Percentiles rank a stretch among this genome's conserved stretches.
Evolutionary conservation across 176 grass and related monocot genomes (phyloP).

Genomic region (Avena atlantica): DNA sequence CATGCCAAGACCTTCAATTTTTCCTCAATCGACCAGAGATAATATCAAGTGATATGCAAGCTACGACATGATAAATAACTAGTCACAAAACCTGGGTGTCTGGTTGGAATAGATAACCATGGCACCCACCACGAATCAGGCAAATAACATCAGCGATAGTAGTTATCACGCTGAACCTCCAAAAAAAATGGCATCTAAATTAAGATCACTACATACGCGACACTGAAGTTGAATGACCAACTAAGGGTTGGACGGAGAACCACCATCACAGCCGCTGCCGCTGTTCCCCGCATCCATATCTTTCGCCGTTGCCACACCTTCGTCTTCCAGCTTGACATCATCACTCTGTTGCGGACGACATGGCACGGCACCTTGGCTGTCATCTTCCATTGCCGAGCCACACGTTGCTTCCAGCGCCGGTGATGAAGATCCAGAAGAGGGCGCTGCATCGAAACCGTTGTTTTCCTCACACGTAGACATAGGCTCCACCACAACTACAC

Average conservation of each 20-base stretch:
- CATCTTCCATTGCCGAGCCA: neutral
- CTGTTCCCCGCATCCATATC: neutral
- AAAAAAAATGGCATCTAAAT: neutral
- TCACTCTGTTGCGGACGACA: neutral
- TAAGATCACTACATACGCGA: slow-evolving; percentile 2
- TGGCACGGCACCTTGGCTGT: neutral
- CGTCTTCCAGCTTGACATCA: slow-evolving; percentile 25
- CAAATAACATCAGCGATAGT: neutral
- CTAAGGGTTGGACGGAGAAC: neutral
- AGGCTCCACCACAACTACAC: slow-evolving; percentile 28
- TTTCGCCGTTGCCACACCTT: neutral
- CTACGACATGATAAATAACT: no score
- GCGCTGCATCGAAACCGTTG: slow-evolving; percentile 1
- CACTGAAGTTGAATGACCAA: neutral
- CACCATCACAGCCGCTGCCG: neutral
- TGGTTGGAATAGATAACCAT: no score
- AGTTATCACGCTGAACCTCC: slow-evolving; percentile 12
- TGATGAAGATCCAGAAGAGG: slow-evolving; percentile 15
- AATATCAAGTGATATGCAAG: neutral
- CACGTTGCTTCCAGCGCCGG: neutral
- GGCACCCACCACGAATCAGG: neutral
- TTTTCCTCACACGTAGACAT: slow-evolving; percentile 30
- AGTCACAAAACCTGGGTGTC: no score
- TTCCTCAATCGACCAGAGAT: neutral
- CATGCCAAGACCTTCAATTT: neutral